Base-by-base conservation (phyloP, 306 rosid genomes). In the Phaseolus lunatus region DNA sequence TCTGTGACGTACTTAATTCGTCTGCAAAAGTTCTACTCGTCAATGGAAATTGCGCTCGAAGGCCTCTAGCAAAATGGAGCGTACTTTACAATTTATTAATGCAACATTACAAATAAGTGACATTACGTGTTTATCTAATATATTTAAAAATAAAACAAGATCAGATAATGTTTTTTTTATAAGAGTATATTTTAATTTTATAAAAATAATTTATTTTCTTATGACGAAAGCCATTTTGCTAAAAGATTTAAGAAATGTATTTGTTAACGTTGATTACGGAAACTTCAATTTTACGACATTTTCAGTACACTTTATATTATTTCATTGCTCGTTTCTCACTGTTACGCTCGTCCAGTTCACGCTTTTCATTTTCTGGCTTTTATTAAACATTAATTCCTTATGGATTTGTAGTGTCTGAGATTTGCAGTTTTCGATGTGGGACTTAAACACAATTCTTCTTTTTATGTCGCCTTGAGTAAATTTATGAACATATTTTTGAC, bases 201-300 rank as follows among this genome's bases (percentile, higher is more conserved):
- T 1, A 2, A 8, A 53, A 53, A 9, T 2, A 9, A n/a, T 2
- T 23, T 35, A 35, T 23, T 23, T 57, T 23, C 3, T 57, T 2
- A 22, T 26, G 5, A 5, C 5, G 20, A 24, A 10, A 33, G 4
- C 16, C 2, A 4, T 15, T 33, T 8, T 2, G 3, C 1, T n/a
- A 31, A 29, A 31, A 7, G 33, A 19, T 15, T 24, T 7, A 18
- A 68, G n/a, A 3, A 9, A 45, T 45, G 15, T 7, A 33, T 0
- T 62, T 62, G 12, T 16, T 16, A 62, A 29, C n/a, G 69, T 1
- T 1, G 16, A 35, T 35, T 9, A 18, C 20, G 47, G 20, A 35
- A 19, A 37, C 9, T 69, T 69, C 59, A 69, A 15, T 47, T 47
- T 67, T 9, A 45, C 24, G 43, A 24, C 16, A 67, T 41, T 67